Evolutionary conservation across 352 stramenopile genomes (phyloP).

Genomic region (Globisporangium orthogonon): DNA sequence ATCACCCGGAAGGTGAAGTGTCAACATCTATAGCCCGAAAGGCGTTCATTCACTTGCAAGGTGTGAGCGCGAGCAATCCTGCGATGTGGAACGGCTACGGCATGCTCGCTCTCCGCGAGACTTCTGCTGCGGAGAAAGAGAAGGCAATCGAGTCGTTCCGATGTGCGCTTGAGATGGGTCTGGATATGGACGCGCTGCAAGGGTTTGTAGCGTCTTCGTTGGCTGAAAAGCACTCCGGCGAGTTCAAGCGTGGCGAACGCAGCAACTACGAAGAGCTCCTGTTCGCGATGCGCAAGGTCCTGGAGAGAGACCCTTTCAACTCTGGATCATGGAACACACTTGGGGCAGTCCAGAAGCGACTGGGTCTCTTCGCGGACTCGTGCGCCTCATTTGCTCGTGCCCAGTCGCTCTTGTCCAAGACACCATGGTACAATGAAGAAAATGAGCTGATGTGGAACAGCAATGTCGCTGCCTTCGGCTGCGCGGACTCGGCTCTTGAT

Average conservation of each 20-base stretch:
- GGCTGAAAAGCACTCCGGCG: constrained; percentile 24
- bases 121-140: constrained; percentile 23
- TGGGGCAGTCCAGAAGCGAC: constrained; percentile 49
- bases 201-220: constrained; percentile 28
- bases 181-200: constrained; percentile 70
- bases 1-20: constrained; percentile 19
- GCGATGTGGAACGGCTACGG: constrained; percentile 87
- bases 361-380: constrained; percentile 39
- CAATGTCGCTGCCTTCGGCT: constrained; percentile 21
- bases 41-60: constrained; percentile 77
- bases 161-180: constrained; percentile 64
- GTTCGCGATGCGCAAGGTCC: constrained; percentile 78
- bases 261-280: constrained; percentile 32
- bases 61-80: constrained; percentile 72
- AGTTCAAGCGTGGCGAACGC: constrained; percentile 9
- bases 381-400: constrained; percentile 21
- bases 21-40: constrained; percentile 51
- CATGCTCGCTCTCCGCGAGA: constrained; percentile 54
- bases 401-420: constrained; percentile 9
- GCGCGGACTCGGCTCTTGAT: neutral
- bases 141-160: constrained; percentile 69
- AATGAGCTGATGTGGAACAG: constrained; percentile 33
- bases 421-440: neutral
- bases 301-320: constrained; percentile 68
- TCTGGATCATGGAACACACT: constrained; percentile 53